Conservation (phyloP, 2,329 filamentous ascomycete species). For the Cordyceps javanica region DNA sequence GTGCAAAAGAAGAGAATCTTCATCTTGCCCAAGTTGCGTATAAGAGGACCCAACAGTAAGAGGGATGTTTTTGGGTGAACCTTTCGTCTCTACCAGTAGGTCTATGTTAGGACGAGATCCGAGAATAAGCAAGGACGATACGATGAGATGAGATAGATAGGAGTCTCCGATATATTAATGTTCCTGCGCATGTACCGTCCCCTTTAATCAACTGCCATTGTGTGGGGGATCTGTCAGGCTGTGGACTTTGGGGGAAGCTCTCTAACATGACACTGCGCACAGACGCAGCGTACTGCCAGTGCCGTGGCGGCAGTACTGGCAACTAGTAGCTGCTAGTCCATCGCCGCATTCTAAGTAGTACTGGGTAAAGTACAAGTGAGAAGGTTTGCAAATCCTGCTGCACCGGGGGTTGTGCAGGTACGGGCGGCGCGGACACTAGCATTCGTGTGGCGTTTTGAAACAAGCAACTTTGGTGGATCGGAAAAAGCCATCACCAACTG, state of each 20-base stretch:
- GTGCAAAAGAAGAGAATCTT: conserved; percentile 39
- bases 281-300: background rate
- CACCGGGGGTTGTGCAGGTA: too few species aligned
- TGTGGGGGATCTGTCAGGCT: conserved; percentile 2
- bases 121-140: background rate
- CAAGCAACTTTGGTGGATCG: conserved; percentile 2
- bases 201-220: background rate
- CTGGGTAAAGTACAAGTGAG: background rate
- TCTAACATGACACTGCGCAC: background rate
- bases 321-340: background rate
- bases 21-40: conserved; percentile 20
- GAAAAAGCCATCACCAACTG: background rate
- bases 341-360: background rate
- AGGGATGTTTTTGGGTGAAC: background rate
- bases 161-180: background rate
- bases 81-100: background rate
- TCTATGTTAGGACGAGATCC: background rate
- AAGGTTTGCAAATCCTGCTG: background rate
- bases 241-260: background rate
- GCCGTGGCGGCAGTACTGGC: background rate
- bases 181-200: too few species aligned
- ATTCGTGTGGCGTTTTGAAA: background rate
- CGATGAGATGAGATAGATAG: background rate
- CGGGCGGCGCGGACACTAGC: background rate
- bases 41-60: background rate